phyloP scores from a whole-genome alignment of 2,329 filamentous ascomycete genomes.

The Ophioceras dolichostomum region DNA sequence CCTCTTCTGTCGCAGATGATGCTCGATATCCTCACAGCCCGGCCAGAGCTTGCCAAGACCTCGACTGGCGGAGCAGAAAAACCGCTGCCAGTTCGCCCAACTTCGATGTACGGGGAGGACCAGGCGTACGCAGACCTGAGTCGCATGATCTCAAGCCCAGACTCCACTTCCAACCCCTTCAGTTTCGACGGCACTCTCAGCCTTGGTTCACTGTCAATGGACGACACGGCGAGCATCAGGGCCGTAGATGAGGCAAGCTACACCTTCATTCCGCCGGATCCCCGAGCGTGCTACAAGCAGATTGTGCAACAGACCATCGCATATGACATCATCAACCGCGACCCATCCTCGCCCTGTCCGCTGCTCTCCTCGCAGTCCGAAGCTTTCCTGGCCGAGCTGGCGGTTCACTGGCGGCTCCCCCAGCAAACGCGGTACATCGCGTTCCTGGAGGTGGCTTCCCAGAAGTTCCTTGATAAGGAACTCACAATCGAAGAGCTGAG shows the following conservation, averaged over 20 bases:
- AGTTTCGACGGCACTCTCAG: slow-evolving; percentile 56
- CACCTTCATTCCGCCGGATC: slow-evolving; percentile 80
- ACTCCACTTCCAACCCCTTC: slow-evolving; percentile 21
- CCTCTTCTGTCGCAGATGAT: slow-evolving; percentile 89
- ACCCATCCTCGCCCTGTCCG: slow-evolving; percentile 20
- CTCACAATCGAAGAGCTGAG: slow-evolving; percentile 73
- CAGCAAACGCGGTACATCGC: slow-evolving; percentile 68
- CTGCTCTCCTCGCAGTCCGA: slow-evolving; percentile 66
- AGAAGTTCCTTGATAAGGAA: slow-evolving; percentile 77
- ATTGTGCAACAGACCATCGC: slow-evolving; percentile 67
- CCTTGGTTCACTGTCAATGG: slow-evolving; percentile 52
- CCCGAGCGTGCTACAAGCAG: slow-evolving; percentile 70
- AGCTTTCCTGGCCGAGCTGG: slow-evolving; percentile 76
- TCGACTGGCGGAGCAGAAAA: slow-evolving; percentile 48
- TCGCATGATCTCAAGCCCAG: slow-evolving; percentile 35
- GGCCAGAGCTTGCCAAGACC: slow-evolving; percentile 73
- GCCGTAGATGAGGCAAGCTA: slow-evolving; percentile 56
- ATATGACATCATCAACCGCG: slow-evolving; percentile 36
- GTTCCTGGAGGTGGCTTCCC: slow-evolving; percentile 72
- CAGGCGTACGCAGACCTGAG: slow-evolving; percentile 39
- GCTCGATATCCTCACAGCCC: slow-evolving; percentile 75
- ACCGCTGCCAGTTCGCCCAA: slow-evolving; percentile 41
- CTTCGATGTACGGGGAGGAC: slow-evolving; percentile 33
- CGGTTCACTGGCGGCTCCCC: slow-evolving; percentile 79
- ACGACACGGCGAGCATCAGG: slow-evolving; percentile 36